phyloP scores from a whole-genome alignment of 306 rosid genomes.

The Sesbania bispinosa region DNA sequence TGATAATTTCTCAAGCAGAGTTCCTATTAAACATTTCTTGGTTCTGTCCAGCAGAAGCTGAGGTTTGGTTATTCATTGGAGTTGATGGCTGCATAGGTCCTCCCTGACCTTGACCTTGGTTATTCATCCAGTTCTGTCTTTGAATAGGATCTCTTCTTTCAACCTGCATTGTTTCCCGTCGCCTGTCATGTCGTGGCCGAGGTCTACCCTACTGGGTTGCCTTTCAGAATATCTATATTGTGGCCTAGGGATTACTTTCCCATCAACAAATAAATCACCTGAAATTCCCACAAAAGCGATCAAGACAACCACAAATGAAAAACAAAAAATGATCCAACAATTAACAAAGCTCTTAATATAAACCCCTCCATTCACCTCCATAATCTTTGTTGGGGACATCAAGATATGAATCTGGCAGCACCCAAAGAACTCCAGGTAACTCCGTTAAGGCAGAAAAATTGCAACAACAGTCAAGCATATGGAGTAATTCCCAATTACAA shows the following conservation, averaged over 20 bases:
- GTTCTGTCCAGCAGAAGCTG: constrained; percentile 24
- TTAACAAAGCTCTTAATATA: background rate
- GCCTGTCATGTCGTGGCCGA: constrained; percentile 74
- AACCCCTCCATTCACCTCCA: constrained; percentile 58
- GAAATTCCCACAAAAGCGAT: constrained; percentile 1
- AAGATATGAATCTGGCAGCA: constrained; percentile 81
- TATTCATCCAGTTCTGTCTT: constrained; percentile 48
- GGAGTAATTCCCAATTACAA: background rate
- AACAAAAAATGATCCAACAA: constrained; percentile 8
- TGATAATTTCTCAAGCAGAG: constrained; percentile 8
- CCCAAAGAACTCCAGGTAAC: constrained; percentile 73
- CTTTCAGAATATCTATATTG: constrained; percentile 71
- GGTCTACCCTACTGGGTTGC: constrained; percentile 56
- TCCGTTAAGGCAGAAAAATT: constrained; percentile 32
- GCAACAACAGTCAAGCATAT: background rate
- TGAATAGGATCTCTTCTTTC: constrained; percentile 52
- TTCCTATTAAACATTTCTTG: constrained; percentile 6
- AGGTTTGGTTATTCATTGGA: constrained; percentile 29
- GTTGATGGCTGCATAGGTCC: constrained; percentile 39
- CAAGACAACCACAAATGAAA: constrained; percentile 25
- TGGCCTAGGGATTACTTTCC: constrained; percentile 84
- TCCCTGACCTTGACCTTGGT: constrained; percentile 41
- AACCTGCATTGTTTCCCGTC: constrained; percentile 64
- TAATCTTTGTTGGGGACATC: constrained; percentile 84
- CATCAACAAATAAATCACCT: constrained; percentile 88